Evolutionary conservation across 495 filamentous ascomycete species (phyloP), one percentile per base, ranked within the genome.

Genomic region (Amniculicola lignicola): DNA sequence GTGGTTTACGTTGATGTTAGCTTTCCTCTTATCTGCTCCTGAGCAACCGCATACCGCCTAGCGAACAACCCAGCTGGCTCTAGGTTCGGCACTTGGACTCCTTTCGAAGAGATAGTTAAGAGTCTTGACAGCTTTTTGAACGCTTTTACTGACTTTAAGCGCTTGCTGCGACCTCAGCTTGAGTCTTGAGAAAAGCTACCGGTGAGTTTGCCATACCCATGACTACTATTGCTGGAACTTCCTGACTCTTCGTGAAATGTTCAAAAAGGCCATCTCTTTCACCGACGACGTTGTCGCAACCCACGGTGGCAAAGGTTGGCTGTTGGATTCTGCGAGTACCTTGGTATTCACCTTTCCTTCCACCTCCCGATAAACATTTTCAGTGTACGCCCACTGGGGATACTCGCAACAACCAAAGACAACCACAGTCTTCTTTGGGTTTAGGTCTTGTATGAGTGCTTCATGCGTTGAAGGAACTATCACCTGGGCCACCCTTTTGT

Each of bases 361-460:
- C 16, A 38, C 9, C 35, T 40, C 48, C 24, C n/a, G 46, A 19
- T 64, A 54, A 18, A 56, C 41, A 25, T 58, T 52, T 21, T 64
- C 61, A 4, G 43, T 43, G 28, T 52, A 64, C 21, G 61, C 55
- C 61, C 61, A 64, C 29, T 47, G 50, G 2, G 61, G 61, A n/a
- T 10, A 21, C 1, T 64, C 61, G 24, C 56, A 56, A 22, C 51
- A 55, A 5, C 61, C 61, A 7, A 37, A 33, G 0, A 64, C 61
- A 36, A 64, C 36, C 4, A 64, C 46, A 1, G 51, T 60, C 45
- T 48, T 57, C 41, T 56, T 12, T 1, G 56, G 46, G 5, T 51
- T 22, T n/a, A 60, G 33, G n/a, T 19, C 35, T 11, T 52, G 25
- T 19, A 60, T 14, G 2, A 54, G 18, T 10, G 18, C 22, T 16